Evolutionary conservation across 1,139 yeast species (phyloP).

Genomic region (Hanseniaspora gamundiae): DNA sequence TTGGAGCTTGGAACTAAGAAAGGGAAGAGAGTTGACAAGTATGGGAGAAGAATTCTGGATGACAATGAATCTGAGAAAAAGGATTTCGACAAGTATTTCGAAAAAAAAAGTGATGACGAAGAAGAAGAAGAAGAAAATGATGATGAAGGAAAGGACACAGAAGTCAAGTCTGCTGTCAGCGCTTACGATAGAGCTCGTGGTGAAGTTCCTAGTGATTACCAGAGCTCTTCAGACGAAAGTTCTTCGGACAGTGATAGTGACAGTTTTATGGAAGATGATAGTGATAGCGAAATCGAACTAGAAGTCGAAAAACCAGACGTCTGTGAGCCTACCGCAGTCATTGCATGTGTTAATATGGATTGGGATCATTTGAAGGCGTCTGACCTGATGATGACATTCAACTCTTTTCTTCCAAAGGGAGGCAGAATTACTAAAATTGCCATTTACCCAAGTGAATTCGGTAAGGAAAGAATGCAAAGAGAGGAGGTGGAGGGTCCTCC

Average conservation of each 20-base stretch:
- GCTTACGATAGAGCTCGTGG: slow-evolving; percentile 60
- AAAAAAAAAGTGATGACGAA: slow-evolving; percentile 9
- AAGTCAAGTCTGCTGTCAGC: slow-evolving; percentile 11
- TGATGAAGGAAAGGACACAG: slow-evolving; percentile 15
- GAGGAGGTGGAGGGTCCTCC: slow-evolving; percentile 95
- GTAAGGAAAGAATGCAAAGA: slow-evolving; percentile 80
- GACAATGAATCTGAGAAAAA: slow-evolving; percentile 30
- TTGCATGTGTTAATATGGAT: slow-evolving; percentile 93
- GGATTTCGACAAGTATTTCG: slow-evolving; percentile 55
- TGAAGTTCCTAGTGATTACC: slow-evolving; percentile 33
- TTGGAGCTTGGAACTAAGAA: slow-evolving; percentile 34
- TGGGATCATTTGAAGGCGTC: slow-evolving; percentile 89
- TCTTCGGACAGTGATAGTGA: slow-evolving; percentile 31
- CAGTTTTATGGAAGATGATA: slow-evolving; percentile 23
- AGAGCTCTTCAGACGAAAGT: slow-evolving; percentile 30
- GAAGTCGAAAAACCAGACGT: slow-evolving; percentile 58
- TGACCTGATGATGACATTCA: slow-evolving; percentile 82
- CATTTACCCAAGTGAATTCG: slow-evolving; percentile 88
- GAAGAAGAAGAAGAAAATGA: slow-evolving; percentile 21
- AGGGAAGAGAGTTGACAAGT: slow-evolving; percentile 63
- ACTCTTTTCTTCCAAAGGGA: slow-evolving; percentile 70
- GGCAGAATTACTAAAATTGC: slow-evolving; percentile 61
- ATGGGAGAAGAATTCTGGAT: slow-evolving; percentile 60
- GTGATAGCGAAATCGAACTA: slow-evolving; percentile 39
- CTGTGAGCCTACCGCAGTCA: slow-evolving; percentile 70